These are phyloP conservation scores for Eruca vesicaria DNA, from an alignment of 441 rosid species.

Conservation along the genomic window DNA sequence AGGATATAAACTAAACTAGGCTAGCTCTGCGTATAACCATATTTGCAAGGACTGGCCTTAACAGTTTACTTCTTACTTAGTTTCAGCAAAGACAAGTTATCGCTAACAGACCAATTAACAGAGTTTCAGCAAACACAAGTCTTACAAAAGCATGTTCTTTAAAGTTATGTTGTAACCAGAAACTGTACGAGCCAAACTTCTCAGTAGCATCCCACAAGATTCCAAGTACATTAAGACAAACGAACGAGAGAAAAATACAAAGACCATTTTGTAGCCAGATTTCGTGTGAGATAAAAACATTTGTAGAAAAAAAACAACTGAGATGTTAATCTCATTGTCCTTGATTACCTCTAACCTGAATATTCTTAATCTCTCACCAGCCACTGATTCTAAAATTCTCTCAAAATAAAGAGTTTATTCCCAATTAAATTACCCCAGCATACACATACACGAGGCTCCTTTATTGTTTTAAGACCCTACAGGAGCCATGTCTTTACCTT, in stretches of 20 bases:
- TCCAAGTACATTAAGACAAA: slow-evolving; percentile 14
- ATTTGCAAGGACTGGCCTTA: neutral
- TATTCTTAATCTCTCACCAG: slow-evolving; percentile 14
- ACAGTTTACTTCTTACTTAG: neutral
- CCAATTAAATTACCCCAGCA: slow-evolving; percentile 25
- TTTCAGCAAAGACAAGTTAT: neutral
- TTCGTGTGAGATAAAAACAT: neutral
- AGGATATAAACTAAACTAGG: neutral
- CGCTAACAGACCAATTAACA: neutral
- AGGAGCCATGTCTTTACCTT: slow-evolving; percentile 74
- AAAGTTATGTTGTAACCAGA: neutral
- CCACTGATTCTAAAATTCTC: slow-evolving; percentile 27
- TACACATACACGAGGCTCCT: slow-evolving; percentile 33
- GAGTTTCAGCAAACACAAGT: neutral
- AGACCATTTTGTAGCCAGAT: slow-evolving; percentile 4
- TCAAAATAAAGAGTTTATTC: slow-evolving; percentile 23
- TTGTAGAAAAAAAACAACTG: neutral
- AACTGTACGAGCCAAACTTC: slow-evolving; percentile 26
- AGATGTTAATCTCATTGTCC: slow-evolving; percentile 22
- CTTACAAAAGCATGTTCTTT: slow-evolving; percentile 17
- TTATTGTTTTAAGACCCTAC: slow-evolving; percentile 67
- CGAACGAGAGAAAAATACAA: neutral
- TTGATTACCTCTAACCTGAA: slow-evolving; percentile 2
- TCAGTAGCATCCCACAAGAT: neutral
- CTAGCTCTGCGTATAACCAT: neutral